These are phyloP conservation scores for Alternaria solani DNA, from an alignment of 2,329 filamentous ascomycete species.

Conservation along the genomic window DNA sequence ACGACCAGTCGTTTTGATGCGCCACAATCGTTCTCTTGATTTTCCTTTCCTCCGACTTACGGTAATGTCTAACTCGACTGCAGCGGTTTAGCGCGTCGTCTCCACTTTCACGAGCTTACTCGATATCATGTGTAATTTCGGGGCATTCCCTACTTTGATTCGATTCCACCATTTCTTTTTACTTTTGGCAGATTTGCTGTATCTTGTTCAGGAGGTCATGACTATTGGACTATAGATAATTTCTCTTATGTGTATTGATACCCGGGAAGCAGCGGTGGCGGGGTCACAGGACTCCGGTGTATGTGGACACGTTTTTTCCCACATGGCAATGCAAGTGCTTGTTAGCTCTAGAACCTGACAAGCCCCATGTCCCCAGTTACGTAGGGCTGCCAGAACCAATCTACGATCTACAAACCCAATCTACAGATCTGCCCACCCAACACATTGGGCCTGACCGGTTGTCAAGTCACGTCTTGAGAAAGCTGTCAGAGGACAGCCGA, in stretches of 20 bases:
- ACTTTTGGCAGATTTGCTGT: constrained; percentile 2
- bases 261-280: constrained; percentile 29
- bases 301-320: constrained; percentile 22
- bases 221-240: constrained; percentile 23
- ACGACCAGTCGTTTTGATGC: constrained; percentile 35
- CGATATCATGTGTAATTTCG: constrained; percentile 16
- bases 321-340: constrained; percentile 11
- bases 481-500: constrained; percentile 12
- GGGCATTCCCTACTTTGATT: constrained; percentile 2
- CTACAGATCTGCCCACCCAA: background rate
- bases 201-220: constrained; percentile 17
- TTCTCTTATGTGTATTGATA: constrained; percentile 41
- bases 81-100: constrained; percentile 34
- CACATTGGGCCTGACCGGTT: constrained; percentile 12
- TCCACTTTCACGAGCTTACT: constrained; percentile 11
- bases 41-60: constrained; percentile 12
- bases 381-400: constrained; percentile 8
- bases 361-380: constrained; percentile 5
- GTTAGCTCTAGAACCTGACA: constrained; percentile 10
- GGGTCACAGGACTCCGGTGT: constrained; percentile 29
- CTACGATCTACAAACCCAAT: constrained; percentile 2
- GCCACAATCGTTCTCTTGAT: constrained; percentile 1
- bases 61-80: constrained; percentile 44
- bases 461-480: constrained; percentile 1
- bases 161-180: background rate